Conservation (phyloP, 441 rosid species). For the Theobroma grandiflorum region DNA sequence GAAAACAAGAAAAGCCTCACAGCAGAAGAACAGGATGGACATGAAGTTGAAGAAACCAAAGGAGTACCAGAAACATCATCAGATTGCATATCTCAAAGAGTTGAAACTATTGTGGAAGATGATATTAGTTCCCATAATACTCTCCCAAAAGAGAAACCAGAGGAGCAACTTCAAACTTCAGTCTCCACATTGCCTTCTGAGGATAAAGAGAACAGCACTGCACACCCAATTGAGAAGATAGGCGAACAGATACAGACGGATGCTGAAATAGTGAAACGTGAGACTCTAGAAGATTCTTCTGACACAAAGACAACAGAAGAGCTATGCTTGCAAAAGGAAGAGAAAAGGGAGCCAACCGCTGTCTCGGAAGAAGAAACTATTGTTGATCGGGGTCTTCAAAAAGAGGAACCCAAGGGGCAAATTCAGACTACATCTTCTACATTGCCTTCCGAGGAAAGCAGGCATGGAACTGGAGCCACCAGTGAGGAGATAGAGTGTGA, state of each 20-base stretch:
- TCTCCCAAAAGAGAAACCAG: conserved; percentile 10
- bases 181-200: neutral
- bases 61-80: conserved; percentile 24
- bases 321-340: conserved; percentile 12
- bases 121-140: neutral
- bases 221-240: conserved; percentile 19
- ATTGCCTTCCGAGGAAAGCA: conserved; percentile 10
- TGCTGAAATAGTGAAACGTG: conserved; percentile 22
- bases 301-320: conserved; percentile 22
- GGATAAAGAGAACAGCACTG: conserved; percentile 8
- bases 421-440: neutral
- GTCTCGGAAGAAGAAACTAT: conserved; percentile 22
- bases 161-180: conserved; percentile 17
- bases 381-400: conserved; percentile 19
- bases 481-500: conserved; percentile 24
- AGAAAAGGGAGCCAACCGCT: conserved; percentile 18
- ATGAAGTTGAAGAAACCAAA: conserved; percentile 30
- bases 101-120: conserved; percentile 15
- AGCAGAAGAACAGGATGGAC: conserved; percentile 22
- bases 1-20: conserved; percentile 22
- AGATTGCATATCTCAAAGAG: neutral
- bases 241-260: conserved; percentile 27
- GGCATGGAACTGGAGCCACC: conserved; percentile 25
- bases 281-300: conserved; percentile 24
- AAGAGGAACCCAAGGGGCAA: conserved; percentile 24